Conservation (phyloP, 2,329 filamentous ascomycete species). For the Clonostachys rosea region DNA sequence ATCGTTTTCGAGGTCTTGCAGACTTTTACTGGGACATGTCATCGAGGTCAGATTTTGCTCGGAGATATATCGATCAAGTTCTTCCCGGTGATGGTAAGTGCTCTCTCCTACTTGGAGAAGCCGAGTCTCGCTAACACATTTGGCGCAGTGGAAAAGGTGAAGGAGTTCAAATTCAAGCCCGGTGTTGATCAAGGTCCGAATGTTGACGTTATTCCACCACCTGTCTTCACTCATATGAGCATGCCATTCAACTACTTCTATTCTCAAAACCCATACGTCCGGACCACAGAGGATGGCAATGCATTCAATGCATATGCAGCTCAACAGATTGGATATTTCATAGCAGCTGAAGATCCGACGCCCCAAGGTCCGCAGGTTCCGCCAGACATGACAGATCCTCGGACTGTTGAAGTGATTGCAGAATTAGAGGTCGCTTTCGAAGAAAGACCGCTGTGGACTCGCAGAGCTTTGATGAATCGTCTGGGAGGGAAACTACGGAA, state of each 20-base stretch:
- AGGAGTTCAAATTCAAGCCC: slow-evolving; percentile 62
- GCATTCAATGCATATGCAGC: slow-evolving; percentile 57
- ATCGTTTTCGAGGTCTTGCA: slow-evolving; percentile 82
- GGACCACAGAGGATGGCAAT: slow-evolving; percentile 50
- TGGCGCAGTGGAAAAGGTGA: slow-evolving; percentile 40
- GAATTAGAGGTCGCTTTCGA: slow-evolving; percentile 63
- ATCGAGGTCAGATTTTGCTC: slow-evolving; percentile 60
- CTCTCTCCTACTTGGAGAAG: neutral
- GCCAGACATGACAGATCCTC: slow-evolving; percentile 53
- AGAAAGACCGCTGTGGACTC: slow-evolving; percentile 79
- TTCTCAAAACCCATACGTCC: slow-evolving; percentile 78
- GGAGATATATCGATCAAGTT: slow-evolving; percentile 65
- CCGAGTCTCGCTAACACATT: too few species aligned
- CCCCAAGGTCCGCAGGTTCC: slow-evolving; percentile 56
- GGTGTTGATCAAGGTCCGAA: slow-evolving; percentile 53
- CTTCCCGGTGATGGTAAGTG: slow-evolving; percentile 63
- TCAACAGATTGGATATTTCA: slow-evolving; percentile 53
- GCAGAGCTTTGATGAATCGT: slow-evolving; percentile 73
- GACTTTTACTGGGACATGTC: slow-evolving; percentile 81
- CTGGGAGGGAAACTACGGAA: slow-evolving; percentile 47
- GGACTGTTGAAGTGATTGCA: slow-evolving; percentile 59
- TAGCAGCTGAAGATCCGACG: slow-evolving; percentile 57
- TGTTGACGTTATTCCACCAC: slow-evolving; percentile 73
- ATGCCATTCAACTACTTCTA: slow-evolving; percentile 78
- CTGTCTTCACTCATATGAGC: slow-evolving; percentile 69